Conservation (phyloP, 1,139 yeast genomes). For the Entelexis sorbosivorans region DNA sequence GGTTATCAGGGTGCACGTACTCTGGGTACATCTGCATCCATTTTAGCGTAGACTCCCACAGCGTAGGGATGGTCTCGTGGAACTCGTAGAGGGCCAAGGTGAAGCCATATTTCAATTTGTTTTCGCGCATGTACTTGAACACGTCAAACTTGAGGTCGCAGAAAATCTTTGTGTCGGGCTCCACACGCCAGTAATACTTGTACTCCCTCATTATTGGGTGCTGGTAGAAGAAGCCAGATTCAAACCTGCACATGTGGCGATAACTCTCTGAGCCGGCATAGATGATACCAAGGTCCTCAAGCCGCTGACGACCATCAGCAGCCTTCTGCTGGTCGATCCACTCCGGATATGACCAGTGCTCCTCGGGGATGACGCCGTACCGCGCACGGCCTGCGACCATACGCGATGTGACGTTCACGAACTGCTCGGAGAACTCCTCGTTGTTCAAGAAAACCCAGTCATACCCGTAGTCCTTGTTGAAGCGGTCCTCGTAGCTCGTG, state of each 20-base stretch:
- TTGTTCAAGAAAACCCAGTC: slow-evolving; percentile 77
- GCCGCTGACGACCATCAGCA: slow-evolving; percentile 35
- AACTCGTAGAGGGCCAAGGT: slow-evolving; percentile 69
- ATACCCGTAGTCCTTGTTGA: slow-evolving; percentile 54
- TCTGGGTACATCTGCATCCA: slow-evolving; percentile 56
- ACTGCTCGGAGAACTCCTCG: slow-evolving; percentile 47
- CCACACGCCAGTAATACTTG: slow-evolving; percentile 65
- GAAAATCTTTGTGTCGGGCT: slow-evolving; percentile 50
- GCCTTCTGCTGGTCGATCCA: slow-evolving; percentile 55
- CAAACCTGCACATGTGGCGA: slow-evolving; percentile 68
- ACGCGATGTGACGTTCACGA: slow-evolving; percentile 39
- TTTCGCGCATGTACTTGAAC: slow-evolving; percentile 49
- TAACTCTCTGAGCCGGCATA: slow-evolving; percentile 56
- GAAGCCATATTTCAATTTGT: slow-evolving; percentile 53
- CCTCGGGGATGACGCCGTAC: slow-evolving; percentile 51
- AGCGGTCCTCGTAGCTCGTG: slow-evolving; percentile 55
- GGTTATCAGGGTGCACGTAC: slow-evolving; percentile 49
- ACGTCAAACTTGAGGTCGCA: slow-evolving; percentile 60
- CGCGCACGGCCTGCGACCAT: slow-evolving; percentile 50
- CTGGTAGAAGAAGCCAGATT: slow-evolving; percentile 54
- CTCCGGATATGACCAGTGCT: slow-evolving; percentile 66
- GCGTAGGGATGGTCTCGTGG: slow-evolving; percentile 76
- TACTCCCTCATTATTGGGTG: slow-evolving; percentile 45
- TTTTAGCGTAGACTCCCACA: slow-evolving; percentile 68
- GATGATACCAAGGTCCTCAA: slow-evolving; percentile 43